Percentiles rank a stretch among this genome's conserved stretches.
These are phyloP conservation scores for Gastrolobium villosum DNA, from an alignment of 306 rosid genomes.

Conservation along the genomic window DNA sequence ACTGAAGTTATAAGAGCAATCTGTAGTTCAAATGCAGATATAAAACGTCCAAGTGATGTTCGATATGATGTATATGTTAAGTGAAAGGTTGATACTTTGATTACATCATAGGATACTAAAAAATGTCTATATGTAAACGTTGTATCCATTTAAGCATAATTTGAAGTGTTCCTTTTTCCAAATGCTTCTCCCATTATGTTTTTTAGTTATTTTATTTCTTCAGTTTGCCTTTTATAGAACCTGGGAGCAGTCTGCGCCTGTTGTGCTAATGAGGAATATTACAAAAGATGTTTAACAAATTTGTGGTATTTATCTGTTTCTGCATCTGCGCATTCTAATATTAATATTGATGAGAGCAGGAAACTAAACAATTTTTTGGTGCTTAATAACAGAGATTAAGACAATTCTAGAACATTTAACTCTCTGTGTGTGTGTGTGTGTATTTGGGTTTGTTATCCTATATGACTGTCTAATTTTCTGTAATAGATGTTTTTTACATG, in stretches of 20 bases:
- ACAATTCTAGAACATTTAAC: not conserved
- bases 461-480: not conserved
- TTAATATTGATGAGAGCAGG: not conserved
- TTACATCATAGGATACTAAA: not conserved
- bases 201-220: not conserved
- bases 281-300: not conserved
- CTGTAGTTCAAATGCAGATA: not conserved
- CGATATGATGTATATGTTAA: not conserved
- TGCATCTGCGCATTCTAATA: not conserved
- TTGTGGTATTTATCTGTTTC: slow-evolving; percentile 8
- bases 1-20: not conserved
- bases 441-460: not conserved
- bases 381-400: not conserved
- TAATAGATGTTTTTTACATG: not conserved
- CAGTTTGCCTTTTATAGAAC: not conserved
- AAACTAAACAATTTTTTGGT: not conserved
- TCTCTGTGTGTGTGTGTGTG: too few species aligned
- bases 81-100: not conserved
- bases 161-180: not conserved
- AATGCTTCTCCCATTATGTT: slow-evolving; percentile 8
- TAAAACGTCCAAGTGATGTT: slow-evolving; percentile 14
- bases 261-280: slow-evolving; percentile 10
- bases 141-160: not conserved
- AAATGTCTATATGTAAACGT: not conserved
- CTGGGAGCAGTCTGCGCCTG: not conserved